Evolutionary conservation across 208 protist species (phyloP).

Genomic region (Wallacemonas collosoma): DNA sequence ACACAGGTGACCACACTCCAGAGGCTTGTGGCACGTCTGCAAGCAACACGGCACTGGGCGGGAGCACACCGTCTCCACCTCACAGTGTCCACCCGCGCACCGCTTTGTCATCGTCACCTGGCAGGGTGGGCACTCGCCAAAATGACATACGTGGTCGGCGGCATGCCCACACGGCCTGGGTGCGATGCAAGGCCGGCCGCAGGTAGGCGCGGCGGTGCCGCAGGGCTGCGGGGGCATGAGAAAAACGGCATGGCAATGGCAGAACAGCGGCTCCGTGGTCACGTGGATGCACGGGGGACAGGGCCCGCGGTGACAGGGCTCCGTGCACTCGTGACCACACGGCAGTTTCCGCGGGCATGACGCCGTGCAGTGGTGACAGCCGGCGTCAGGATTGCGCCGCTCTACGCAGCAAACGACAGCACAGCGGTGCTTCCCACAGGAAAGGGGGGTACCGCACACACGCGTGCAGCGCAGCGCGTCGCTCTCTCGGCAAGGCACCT

Average conservation of each 20-base stretch:
- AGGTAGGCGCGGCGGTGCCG: slow-evolving; percentile 59
- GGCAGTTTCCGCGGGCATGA: slow-evolving; percentile 62
- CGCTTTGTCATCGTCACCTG: slow-evolving; percentile 28
- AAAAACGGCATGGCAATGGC: slow-evolving; percentile 53
- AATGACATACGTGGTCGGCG: slow-evolving; percentile 66
- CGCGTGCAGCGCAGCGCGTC: slow-evolving; percentile 51
- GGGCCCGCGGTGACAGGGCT: slow-evolving; percentile 61
- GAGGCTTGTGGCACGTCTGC: slow-evolving; percentile 40
- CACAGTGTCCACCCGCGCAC: slow-evolving; percentile 53
- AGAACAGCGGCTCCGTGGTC: slow-evolving; percentile 49
- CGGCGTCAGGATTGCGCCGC: slow-evolving; percentile 42
- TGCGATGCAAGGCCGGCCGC: slow-evolving; percentile 46
- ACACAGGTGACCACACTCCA: slow-evolving; percentile 72
- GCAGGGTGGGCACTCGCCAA: slow-evolving; percentile 73
- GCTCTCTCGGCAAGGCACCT: slow-evolving; percentile 46
- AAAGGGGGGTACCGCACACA: slow-evolving; percentile 65
- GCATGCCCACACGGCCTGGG: slow-evolving; percentile 49
- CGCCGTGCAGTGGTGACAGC: slow-evolving; percentile 46
- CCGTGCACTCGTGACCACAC: slow-evolving; percentile 75
- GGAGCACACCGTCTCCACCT: slow-evolving; percentile 15
- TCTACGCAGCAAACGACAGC: slow-evolving; percentile 52
- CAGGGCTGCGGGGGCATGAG: slow-evolving; percentile 75
- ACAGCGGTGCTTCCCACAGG: slow-evolving; percentile 78
- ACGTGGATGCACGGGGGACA: slow-evolving; percentile 73
- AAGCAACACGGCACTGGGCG: slow-evolving; percentile 38